Percentiles rank a stretch among this genome's conserved stretches.
Conservation (phyloP, 2,329 filamentous ascomycete species). For the Fusarium mangiferae region DNA sequence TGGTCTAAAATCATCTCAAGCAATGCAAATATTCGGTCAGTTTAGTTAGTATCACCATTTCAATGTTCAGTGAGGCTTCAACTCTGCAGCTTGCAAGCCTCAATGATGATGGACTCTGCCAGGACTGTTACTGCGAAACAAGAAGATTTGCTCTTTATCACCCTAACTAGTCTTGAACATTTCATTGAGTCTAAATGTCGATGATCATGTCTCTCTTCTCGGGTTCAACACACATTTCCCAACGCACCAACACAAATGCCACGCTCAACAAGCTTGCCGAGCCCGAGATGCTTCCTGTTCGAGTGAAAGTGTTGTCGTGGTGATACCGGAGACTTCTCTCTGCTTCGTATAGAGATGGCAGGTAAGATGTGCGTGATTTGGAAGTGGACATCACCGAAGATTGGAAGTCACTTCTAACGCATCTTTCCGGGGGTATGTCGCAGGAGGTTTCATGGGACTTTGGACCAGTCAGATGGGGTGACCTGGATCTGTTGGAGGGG, state of each 20-base stretch:
- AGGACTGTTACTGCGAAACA: background rate
- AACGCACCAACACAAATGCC: background rate
- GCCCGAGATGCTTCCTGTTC: background rate
- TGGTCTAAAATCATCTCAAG: no score
- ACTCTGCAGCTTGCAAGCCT: no score
- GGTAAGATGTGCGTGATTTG: fast-evolving
- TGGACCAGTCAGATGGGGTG: no score
- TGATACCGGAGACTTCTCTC: background rate
- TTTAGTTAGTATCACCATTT: background rate
- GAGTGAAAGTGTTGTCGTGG: no score
- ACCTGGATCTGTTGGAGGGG: no score
- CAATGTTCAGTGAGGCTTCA: background rate
- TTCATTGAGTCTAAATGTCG: fast-evolving
- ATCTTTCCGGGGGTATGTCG: fast-evolving
- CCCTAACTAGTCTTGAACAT: fast-evolving
- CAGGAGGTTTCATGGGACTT: background rate
- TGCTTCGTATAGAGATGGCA: background rate
- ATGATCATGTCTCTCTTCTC: background rate
- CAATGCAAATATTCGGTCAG: no score
- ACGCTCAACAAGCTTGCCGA: background rate
- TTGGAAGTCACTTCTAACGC: no score
- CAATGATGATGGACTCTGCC: background rate
- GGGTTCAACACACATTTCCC: background rate
- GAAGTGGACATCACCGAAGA: background rate
- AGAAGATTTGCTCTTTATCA: background rate